Base-by-base conservation (phyloP, 768 basidiomycete species). In the Boletus rubropictus region DNA sequence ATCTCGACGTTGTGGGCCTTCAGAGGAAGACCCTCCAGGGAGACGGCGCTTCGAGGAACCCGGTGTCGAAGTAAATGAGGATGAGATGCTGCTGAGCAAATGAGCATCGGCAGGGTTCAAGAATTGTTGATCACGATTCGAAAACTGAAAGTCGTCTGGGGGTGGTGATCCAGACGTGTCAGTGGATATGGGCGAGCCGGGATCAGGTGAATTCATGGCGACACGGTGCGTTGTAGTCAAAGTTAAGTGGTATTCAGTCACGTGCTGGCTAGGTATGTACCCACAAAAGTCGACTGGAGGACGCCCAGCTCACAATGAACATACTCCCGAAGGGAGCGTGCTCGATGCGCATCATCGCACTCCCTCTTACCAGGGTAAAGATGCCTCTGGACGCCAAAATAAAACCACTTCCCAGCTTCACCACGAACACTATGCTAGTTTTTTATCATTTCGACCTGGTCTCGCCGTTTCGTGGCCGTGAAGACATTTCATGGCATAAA, bases 41-140 rank as follows among this genome's bases (percentile, higher is more conserved):
- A 77, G 64, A 28, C 77, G 73, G 14, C 78, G 75, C 54, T 79
- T 79, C 10, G 78, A 72, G 21, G 74, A 60, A 42, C 65, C 58
- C 18, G 66, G 46, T 20, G 50, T 43, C 20, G 60, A 28, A 25
- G 51, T 12, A 29, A 65, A 52, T 15, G 66, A 40, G 32, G 58
- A 48, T 22, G 61, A 28, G 29, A 49, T 42, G 18, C 40, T 65
- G 32, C 15, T 45, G 42, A 48, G 51, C 21, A 53, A 46, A 22
- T 61, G 60, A 38, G 56, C 29, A 21, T 65, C 60, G 2, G 54
- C 39, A n/a, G 43, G 35, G 21, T 39, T 53, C 39, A 56, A 29
- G 27, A 48, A 42, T 38, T 64, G 62, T 21, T 60, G 55, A 50
- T 66, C 66, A 35, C 64, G 67, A 39, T 42, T 59, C 4, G 46